Evolutionary conservation across 345 rosid genomes (phyloP), one percentile per base, ranked within the genome.

Genomic region (Laguncularia racemosa): DNA sequence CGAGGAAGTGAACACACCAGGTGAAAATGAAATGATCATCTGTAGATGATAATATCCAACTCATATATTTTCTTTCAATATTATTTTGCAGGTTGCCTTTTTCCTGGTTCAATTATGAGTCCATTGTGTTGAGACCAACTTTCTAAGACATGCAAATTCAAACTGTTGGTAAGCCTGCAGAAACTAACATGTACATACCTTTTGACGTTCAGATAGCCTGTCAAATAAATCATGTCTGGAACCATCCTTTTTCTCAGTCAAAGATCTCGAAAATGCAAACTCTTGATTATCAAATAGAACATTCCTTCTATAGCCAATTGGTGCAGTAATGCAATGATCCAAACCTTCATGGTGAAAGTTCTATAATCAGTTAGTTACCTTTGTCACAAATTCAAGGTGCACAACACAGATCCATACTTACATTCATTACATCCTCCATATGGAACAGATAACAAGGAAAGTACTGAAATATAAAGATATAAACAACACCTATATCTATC

Each of bases 181-280:
- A 33, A 9, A 33, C 40, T 33, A 33, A 50, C 46, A 43, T 52
- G 17, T 44, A 60, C 48, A n/a, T 64, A 92, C 99, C 97, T 87
- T 87, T 72, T 93, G 91, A 20, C 68, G 71, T 62, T 93, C 96
- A 7, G 97, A 78, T 58, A 93, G 70, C 73, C 88, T 75, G 67
- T 89, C 86, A 60, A 93, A 65, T 50, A 74, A 75, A 67, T 79
- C 83, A 69, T 78, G 89, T 75, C 68, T 70, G 0, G 67, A 61
- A 26, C 71, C 57, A 16, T 66, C 62, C 58, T 58, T 81, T 75
- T 71, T 86, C 67, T 85, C 97, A 8, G 82, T 82, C 83, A 87
- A 57, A 45, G 99, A 89, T 72, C 84, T 79, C 56, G 81, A 73
- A 63, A 73, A 71, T 55, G 68, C 57, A 45, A 80, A 66, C 60